Base-by-base conservation (phyloP, 352 stramenopile species). In the Blastocystis sp. region DNA sequence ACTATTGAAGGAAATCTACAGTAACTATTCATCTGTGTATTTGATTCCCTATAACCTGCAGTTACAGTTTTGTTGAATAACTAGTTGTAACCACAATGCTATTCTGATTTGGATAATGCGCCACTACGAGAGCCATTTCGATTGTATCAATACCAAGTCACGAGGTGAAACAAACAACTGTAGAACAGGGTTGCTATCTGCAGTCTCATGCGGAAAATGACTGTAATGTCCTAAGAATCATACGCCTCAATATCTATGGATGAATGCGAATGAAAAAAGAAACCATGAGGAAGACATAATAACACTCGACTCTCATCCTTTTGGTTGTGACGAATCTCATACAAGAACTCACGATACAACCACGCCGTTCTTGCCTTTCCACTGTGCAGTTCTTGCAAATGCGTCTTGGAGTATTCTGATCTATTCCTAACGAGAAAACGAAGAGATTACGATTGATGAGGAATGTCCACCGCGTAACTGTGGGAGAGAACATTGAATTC, bases 401-500 rank as follows among this genome's bases (percentile, higher is more conserved):
- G 69, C n/a, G 68, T 34, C 74, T 69, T 84, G 1, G 74, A 52
- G 66, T 84, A 84, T 54, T 43, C 57, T 0, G 74, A 84, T 42
- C 74, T 84, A 84, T 17, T 10, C 7, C 28, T 84, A 28, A 69
- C 3, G n/a, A 6, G 17, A 4, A 19, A 9, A 1, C 70, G 28
- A 3, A 34, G 4, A 21, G 7, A 17, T 17, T 54, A 84, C 74
- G 45, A 57, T 52, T 60, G 66, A 70, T 88, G 78, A 57, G 78
- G 78, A 21, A 88, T 88, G 45, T 88, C 78, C 34, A 88, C 52
- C 28, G 78, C 78, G 66, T 77, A 88, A 0, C 43, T 54, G 2
- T 88, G 78, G 2, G 78, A 57, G 6, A 88, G 42, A 21, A 88
- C 78, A 70, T 59, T 43, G 40, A 88, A 88, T 28, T 88, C 68